Base-by-base conservation (phyloP, 208 protist species). In the Trypanosoma melophagium region DNA sequence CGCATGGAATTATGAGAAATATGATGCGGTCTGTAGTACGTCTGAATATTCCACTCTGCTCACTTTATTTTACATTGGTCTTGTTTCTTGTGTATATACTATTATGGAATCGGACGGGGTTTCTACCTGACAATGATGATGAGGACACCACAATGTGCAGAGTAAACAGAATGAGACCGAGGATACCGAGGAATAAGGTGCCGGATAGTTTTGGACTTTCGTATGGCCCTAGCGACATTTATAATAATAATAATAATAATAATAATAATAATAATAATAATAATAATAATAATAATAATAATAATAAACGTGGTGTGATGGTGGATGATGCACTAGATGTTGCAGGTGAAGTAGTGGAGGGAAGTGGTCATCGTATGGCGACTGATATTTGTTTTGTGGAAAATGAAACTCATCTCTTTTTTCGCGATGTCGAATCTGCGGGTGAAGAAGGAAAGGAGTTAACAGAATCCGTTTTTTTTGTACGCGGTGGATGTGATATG, bases 401-500 rank as follows among this genome's bases (percentile, higher is more conserved):
- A 17, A 47, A 47, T 47, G 4, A 47, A 47, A 47, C 42, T 3
- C 42, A 47, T 54, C 12, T 64, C 40, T 42, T 42, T 38, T 13
- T 25, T 17, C 41, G 53, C n/a, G n/a, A n/a, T n/a, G n/a, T n/a
- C 12, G 22, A 5, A 13, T 13, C 14, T 31, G 28, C 31, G 19
- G 59, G 42, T 24, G 24, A 35, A 12, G 47, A 42, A n/a, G 25
- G 54, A 1, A 17, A 38, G 14, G 58, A 52, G 35, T 3, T n/a
- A 2, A n/a, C 16, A 10, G 16, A 47, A 14, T 52, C 25, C 17
- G 44, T 55, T 21, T 66, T 57, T 56, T 8, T 64, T 3, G 47
- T 40, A 19, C 59, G 38, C 22, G 38, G 9, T 59, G 54, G 52
- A 35, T 62, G 40, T 28, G 58, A 51, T 31, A 19, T 47, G 2